Evolutionary conservation across 108 stramenopile genomes (phyloP).

Genomic region (Fragilaria radians): DNA sequence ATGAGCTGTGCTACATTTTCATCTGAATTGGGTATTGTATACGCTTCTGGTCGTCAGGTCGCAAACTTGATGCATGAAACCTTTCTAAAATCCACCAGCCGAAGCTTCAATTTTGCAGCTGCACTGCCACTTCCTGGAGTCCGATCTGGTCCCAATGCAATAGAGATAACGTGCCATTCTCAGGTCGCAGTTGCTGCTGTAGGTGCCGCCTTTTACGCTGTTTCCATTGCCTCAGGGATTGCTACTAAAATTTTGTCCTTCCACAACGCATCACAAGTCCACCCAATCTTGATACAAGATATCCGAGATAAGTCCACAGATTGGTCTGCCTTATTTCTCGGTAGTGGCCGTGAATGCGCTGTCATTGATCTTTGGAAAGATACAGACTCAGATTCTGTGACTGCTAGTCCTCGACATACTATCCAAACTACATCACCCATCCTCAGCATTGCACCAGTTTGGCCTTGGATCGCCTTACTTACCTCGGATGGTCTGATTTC

Average conservation of each 20-base stretch:
- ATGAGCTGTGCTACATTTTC: conserved; percentile 62
- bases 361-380: conserved; percentile 39
- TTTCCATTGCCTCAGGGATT: conserved; percentile 14
- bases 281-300: conserved; percentile 67
- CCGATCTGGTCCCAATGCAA: conserved; percentile 55
- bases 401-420: not conserved
- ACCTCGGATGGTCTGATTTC: conserved; percentile 76
- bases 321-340: conserved; percentile 50
- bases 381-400: not conserved
- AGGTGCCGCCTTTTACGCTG: conserved; percentile 65
- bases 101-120: not conserved
- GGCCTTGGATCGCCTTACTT: conserved; percentile 53
- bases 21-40: conserved; percentile 53
- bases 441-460: conserved; percentile 51
- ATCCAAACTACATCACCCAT: conserved; percentile 36
- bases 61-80: not conserved
- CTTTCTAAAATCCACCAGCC: not conserved
- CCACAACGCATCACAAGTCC: conserved; percentile 70
- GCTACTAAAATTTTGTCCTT: conserved; percentile 46
- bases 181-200: conserved; percentile 66
- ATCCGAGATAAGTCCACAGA: conserved; percentile 30
- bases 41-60: conserved; percentile 51
- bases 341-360: conserved; percentile 74
- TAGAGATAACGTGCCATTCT: conserved; percentile 51
- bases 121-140: conserved; percentile 54